Evolutionary conservation across 208 protist species (phyloP).

Genomic region (Crithidia acanthocephali): DNA sequence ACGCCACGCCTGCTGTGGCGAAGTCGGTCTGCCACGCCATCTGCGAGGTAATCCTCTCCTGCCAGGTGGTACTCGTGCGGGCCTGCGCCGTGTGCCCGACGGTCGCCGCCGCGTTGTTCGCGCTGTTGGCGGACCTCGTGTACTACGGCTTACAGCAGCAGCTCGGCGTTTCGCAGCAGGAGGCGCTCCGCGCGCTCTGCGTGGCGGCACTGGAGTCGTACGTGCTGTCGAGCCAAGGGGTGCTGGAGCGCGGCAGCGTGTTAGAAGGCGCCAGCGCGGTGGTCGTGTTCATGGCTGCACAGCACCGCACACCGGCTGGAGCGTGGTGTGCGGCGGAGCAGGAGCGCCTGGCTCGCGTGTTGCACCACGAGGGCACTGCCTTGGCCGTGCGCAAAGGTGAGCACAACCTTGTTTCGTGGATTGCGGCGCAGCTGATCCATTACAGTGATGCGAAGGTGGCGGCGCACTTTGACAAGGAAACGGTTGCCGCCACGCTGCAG

Average conservation of each 20-base stretch:
- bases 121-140: constrained; percentile 63
- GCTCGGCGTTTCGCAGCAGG: constrained; percentile 8
- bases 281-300: constrained; percentile 23
- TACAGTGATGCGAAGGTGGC: constrained; percentile 2
- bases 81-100: constrained; percentile 55
- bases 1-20: constrained; percentile 25
- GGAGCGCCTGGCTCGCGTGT: not conserved
- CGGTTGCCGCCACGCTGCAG: constrained; percentile 16
- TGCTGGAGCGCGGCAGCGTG: constrained; percentile 39
- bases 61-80: constrained; percentile 17
- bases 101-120: constrained; percentile 52
- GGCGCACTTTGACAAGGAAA: not conserved
- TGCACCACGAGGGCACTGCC: constrained; percentile 14
- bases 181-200: constrained; percentile 23
- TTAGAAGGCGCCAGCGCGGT: constrained; percentile 31
- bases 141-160: constrained; percentile 39
- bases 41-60: constrained; percentile 25
- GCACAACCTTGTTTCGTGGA: constrained; percentile 39
- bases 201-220: constrained; percentile 23
- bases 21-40: constrained; percentile 30
- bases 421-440: constrained; percentile 28
- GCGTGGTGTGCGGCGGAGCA: constrained; percentile 22
- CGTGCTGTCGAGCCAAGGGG: constrained; percentile 16
- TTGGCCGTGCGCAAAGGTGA: constrained; percentile 24
- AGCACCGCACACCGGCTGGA: constrained; percentile 10